Evolutionary conservation across 2,329 filamentous ascomycete genomes (phyloP).

Genomic region (Onygenales sp.): DNA sequence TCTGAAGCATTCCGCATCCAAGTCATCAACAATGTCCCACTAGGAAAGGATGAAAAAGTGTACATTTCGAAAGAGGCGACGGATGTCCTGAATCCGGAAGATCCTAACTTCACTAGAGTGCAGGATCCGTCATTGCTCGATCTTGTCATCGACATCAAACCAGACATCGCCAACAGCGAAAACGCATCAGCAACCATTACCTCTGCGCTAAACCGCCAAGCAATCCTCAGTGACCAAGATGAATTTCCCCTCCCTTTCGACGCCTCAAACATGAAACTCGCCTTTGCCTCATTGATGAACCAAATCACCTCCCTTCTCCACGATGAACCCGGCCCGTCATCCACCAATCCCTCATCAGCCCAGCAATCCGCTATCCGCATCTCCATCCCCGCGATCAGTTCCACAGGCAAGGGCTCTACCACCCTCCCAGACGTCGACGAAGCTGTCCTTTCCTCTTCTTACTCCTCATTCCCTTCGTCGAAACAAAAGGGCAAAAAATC

Average conservation of each 20-base stretch:
- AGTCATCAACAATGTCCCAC: slow-evolving; percentile 66
- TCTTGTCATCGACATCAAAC: slow-evolving; percentile 53
- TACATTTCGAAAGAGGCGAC: slow-evolving; percentile 69
- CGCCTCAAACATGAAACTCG: slow-evolving; percentile 25
- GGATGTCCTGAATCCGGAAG: slow-evolving; percentile 53
- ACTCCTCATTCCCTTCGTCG: slow-evolving; percentile 8
- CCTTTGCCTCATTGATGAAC: slow-evolving; percentile 38
- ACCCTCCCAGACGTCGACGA: slow-evolving; percentile 59
- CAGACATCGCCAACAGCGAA: slow-evolving; percentile 17
- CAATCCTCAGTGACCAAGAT: slow-evolving; percentile 11
- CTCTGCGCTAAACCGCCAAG: slow-evolving; percentile 13
- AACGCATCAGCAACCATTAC: slow-evolving; percentile 18
- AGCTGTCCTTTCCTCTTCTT: slow-evolving; percentile 32
- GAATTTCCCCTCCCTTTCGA: slow-evolving; percentile 17
- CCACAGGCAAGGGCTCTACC: slow-evolving; percentile 49
- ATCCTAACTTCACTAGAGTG: slow-evolving; percentile 74
- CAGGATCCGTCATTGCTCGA: slow-evolving; percentile 66
- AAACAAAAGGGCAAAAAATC: slow-evolving; percentile 27
- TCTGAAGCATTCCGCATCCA: slow-evolving; percentile 49
- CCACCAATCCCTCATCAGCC: slow-evolving; percentile 20
- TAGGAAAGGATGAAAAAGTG: slow-evolving; percentile 82
- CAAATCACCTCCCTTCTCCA: slow-evolving; percentile 44
- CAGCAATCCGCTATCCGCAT: slow-evolving; percentile 26
- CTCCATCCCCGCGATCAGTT: slow-evolving; percentile 38
- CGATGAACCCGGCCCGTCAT: slow-evolving; percentile 28